phyloP scores from a whole-genome alignment of 169 alveolate species.

The Eimeria praecox region DNA sequence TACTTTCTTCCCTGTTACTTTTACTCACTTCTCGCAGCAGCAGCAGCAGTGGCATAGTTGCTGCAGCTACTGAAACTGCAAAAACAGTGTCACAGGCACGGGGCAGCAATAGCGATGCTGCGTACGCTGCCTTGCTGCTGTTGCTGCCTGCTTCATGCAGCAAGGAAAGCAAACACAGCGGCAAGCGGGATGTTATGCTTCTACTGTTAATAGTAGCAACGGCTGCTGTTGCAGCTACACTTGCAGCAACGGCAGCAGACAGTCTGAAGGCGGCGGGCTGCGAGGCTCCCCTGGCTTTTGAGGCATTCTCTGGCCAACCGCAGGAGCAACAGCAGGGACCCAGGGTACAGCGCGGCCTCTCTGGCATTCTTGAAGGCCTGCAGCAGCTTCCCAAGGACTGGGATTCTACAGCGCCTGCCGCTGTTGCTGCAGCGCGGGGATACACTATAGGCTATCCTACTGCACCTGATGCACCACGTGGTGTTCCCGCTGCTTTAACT shows the following conservation, averaged over 20 bases:
- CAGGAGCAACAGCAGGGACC: background rate
- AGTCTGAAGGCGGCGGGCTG: constrained; percentile 20
- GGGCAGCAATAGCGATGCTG: constrained; percentile 58
- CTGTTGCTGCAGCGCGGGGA: constrained; percentile 43
- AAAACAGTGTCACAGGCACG: constrained; percentile 19
- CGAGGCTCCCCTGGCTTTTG: constrained; percentile 42
- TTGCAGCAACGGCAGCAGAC: background rate
- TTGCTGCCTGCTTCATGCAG: constrained; percentile 33
- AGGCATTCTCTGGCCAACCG: background rate
- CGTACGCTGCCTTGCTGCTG: constrained; percentile 41
- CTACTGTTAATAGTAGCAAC: background rate
- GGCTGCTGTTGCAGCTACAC: background rate
- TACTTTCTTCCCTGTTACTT: background rate
- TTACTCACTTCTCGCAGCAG: background rate
- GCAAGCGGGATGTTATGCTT: constrained; percentile 20
- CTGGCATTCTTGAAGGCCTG: background rate
- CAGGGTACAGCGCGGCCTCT: background rate
- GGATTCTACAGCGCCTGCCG: constrained; percentile 18
- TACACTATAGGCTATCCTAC: background rate
- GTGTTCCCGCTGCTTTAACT: background rate
- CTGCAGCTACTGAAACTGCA: constrained; percentile 50
- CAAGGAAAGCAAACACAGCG: background rate
- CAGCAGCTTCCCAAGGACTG: constrained; percentile 35
- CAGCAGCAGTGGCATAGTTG: constrained; percentile 26
- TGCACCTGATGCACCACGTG: background rate